Base-by-base conservation (phyloP, 768 basidiomycete species). In the Lactifluus piperatus region DNA sequence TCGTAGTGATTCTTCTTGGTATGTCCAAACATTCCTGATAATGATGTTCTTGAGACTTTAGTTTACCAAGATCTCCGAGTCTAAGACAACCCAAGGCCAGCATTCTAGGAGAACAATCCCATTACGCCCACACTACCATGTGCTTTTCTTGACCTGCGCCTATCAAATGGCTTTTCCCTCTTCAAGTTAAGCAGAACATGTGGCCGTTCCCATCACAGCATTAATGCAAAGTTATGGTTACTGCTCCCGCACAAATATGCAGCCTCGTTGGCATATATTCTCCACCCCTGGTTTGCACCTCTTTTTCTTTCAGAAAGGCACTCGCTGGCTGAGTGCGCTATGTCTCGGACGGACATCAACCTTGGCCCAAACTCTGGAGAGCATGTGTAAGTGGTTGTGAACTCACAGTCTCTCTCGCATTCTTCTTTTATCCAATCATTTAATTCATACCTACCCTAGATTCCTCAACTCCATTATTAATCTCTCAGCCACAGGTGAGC, bases 401-500 rank as follows among this genome's bases (percentile, higher is more conserved):
- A 6, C 41, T n/a, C 41, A 7, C 8, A 22, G n/a, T 20, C 41
- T 20, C n/a, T 10, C n/a, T 13, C 39, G 27, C 39, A 3, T 5
- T 3, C 16, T 27, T 41, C 30, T 16, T 32, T 52, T 27, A 14
- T 37, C 30, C 30, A 29, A n/a, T n/a, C n/a, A n/a, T n/a, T 27
- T 16, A 4, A 27, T 46, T 22, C 27, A 2, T 22, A 4, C 30
- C 36, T 20, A 16, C 37, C 18, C 26, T 24, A 60, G 59, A 24
- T 56, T 43, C 32, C 22, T 51, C 41, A 60, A 56, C 29, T 60
- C 53, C 7, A 9, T 56, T 13, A 3, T 55, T 0, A 30, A 30
- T 29, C 2, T 60, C 34, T 44, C 43, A 4, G 51, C 59, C 18
- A 2, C 46, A 27, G 43, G 59, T 60, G 44, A 60, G 59, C 34